These are phyloP conservation scores for Fusarium xylarioides DNA, from an alignment of 2,329 filamentous ascomycete genomes.

Conservation along the genomic window DNA sequence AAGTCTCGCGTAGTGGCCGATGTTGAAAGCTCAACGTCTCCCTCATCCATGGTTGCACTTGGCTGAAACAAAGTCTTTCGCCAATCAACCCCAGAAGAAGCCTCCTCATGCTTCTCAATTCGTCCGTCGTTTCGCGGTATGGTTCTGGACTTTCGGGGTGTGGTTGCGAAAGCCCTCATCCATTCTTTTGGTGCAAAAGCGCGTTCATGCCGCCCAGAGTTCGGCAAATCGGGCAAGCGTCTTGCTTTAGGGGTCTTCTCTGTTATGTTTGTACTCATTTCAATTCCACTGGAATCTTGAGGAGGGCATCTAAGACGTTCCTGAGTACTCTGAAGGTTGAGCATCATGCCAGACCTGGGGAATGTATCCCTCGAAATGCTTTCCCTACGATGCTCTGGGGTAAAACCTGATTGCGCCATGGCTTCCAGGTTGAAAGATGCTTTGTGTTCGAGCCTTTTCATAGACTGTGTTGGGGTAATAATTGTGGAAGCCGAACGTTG, in stretches of 20 bases:
- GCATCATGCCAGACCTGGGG: conserved; percentile 23
- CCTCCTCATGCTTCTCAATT: not conserved
- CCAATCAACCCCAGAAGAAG: not conserved
- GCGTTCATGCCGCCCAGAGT: conserved; percentile 2
- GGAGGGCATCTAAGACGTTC: conserved; percentile 11
- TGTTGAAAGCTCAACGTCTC: not conserved
- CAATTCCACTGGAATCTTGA: not conserved
- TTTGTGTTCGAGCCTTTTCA: conserved; percentile 5
- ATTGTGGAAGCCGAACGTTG: conserved; percentile 25
- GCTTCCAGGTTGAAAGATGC: conserved; percentile 25
- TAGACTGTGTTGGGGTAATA: conserved; percentile 36
- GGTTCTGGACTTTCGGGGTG: conserved; percentile 14
- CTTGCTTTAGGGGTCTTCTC: not conserved
- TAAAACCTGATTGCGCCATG: conserved; percentile 33
- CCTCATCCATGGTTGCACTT: not conserved
- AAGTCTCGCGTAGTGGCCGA: conserved; percentile 16
- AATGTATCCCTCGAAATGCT: not conserved
- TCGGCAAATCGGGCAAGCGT: not conserved
- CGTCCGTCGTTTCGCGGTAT: not conserved
- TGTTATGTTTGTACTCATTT: not conserved
- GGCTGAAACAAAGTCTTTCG: not conserved
- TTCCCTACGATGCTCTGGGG: conserved; percentile 24
- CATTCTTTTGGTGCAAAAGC: conserved; percentile 1
- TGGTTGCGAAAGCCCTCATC: conserved; percentile 14
- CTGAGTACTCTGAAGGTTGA: conserved; percentile 24